A percentile compares a stretch with the other conserved stretches of the same genome.
phyloP scores from a whole-genome alignment of 352 stramenopile species.

The Thraustochytrium sp. region DNA sequence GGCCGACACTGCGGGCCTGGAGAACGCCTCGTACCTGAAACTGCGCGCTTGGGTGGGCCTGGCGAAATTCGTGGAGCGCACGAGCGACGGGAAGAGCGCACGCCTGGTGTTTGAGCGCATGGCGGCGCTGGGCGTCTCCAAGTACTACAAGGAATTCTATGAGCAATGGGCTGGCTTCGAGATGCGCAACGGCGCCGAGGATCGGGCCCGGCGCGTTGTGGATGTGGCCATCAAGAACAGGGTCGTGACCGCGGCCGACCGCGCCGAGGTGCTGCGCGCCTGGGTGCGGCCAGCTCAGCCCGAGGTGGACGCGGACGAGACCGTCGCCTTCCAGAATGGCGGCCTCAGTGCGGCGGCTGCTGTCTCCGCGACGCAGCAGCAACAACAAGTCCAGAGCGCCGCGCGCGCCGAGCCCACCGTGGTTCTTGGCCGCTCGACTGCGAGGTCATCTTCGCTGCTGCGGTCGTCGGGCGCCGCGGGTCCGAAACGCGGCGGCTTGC shows the following conservation, averaged over 20 bases:
- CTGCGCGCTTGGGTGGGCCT: not conserved
- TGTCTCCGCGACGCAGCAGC: no score
- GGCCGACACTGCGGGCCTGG: not conserved
- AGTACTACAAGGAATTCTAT: conserved; percentile 34
- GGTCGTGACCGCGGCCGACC: not conserved
- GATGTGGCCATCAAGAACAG: not conserved
- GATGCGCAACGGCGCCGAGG: not conserved
- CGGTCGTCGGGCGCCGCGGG: not conserved
- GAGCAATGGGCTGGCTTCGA: conserved; percentile 24
- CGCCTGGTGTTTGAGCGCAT: conserved; percentile 17
- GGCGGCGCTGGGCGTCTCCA: not conserved
- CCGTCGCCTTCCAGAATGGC: not conserved
- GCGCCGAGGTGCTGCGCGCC: not conserved
- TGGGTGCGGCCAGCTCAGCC: not conserved
- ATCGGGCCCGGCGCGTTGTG: not conserved
- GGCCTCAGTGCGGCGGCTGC: no score
- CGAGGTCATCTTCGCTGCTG: not conserved
- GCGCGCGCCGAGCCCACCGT: not conserved
- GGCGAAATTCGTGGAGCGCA: not conserved
- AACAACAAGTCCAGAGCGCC: no score
- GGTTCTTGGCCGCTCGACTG: not conserved
- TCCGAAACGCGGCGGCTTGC: not conserved
- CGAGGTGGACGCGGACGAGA: not conserved
- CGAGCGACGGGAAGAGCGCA: not conserved
- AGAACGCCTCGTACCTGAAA: not conserved